Conservation (phyloP, 495 filamentous ascomycete genomes). For the Penicillium lagena region DNA sequence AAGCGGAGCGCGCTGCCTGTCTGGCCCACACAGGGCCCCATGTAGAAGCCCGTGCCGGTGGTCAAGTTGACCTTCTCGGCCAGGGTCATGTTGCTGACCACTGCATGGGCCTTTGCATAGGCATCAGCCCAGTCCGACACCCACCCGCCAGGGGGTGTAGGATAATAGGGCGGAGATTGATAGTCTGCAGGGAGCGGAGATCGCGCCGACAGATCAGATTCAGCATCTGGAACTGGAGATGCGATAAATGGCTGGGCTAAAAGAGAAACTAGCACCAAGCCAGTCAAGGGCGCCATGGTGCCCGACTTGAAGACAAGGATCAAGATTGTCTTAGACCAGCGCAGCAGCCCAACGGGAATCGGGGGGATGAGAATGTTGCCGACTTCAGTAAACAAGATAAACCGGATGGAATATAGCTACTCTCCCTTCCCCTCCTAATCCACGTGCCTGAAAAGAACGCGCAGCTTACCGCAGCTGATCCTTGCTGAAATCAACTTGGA, state of each 20-base stretch:
- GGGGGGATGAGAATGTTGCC: too few relatives aligned
- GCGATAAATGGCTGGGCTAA: slow-evolving; percentile 7
- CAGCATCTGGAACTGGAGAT: slow-evolving; percentile 8
- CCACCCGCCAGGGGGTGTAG: slow-evolving; percentile 73
- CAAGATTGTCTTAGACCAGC: too few relatives aligned
- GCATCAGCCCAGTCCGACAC: slow-evolving; percentile 68
- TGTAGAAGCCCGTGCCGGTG: slow-evolving; percentile 55
- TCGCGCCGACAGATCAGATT: slow-evolving; percentile 2
- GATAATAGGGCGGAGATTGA: slow-evolving; percentile 65
- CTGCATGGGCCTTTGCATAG: slow-evolving; percentile 68
- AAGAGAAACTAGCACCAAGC: slow-evolving; percentile 12
- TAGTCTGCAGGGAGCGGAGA: slow-evolving; percentile 10
- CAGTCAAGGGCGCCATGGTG: slow-evolving; percentile 17
- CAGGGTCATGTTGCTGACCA: slow-evolving; percentile 81
- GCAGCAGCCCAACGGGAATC: too few relatives aligned
- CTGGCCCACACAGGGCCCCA: slow-evolving; percentile 40
- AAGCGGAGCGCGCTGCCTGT: slow-evolving; percentile 34
- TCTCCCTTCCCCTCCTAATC: too few relatives aligned
- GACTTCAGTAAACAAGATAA: too few relatives aligned
- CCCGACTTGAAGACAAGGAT: too few relatives aligned
- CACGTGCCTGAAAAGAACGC: too few relatives aligned
- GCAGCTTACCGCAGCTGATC: not conserved
- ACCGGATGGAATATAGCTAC: too few relatives aligned
- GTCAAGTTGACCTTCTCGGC: slow-evolving; percentile 94
- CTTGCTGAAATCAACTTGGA: not conserved